Conservation (phyloP, 495 filamentous ascomycete genomes). For the Podospora didyma region DNA sequence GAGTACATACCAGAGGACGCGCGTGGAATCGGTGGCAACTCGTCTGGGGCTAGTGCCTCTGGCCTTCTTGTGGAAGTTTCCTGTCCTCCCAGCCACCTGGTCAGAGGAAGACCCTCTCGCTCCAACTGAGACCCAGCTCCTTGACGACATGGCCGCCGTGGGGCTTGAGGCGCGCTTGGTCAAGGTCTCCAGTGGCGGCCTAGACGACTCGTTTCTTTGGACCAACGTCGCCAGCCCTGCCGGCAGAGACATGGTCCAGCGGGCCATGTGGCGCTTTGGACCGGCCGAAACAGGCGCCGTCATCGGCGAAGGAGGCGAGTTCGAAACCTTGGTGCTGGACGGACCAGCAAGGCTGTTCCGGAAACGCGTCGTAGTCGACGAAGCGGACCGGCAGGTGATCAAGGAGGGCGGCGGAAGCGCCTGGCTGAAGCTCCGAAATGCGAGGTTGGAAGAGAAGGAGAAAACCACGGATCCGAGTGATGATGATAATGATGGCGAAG, state of each 20-base stretch:
- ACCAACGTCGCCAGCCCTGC: conserved; percentile 60
- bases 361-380: conserved; percentile 61
- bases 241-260: conserved; percentile 52
- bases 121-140: conserved; percentile 48
- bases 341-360: conserved; percentile 72
- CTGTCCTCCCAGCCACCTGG: conserved; percentile 51
- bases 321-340: conserved; percentile 85
- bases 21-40: conserved; percentile 81
- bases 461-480: neutral
- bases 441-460: conserved; percentile 51
- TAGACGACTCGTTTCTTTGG: conserved; percentile 82
- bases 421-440: conserved; percentile 56
- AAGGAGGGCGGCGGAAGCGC: conserved; percentile 68
- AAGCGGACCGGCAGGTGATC: conserved; percentile 48
- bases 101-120: conserved; percentile 4
- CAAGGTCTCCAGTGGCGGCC: conserved; percentile 88
- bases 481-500: conserved; percentile 1
- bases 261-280: conserved; percentile 66
- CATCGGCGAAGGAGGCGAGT: conserved; percentile 92
- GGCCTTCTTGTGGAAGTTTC: conserved; percentile 88
- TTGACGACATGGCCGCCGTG: conserved; percentile 75
- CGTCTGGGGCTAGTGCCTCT: conserved; percentile 75
- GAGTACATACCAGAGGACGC: conserved; percentile 89
- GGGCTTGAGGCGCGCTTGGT: conserved; percentile 82
- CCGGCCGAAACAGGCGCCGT: conserved; percentile 61